Conservation (phyloP, 164 flowering plant genomes). For the Akebia trifoliata region DNA sequence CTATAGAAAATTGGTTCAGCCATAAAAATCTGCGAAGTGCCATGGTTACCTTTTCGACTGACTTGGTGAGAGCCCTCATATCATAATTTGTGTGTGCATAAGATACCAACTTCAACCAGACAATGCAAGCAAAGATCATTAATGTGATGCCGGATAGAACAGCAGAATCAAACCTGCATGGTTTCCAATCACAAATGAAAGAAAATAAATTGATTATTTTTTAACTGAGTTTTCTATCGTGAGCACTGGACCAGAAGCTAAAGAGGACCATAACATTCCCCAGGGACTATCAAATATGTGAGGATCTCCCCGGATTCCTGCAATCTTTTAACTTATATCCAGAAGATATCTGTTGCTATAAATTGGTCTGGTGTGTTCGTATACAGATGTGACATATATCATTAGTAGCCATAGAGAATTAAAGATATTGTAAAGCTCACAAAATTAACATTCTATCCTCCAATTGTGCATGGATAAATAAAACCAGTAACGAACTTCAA, state of each 20-base stretch:
- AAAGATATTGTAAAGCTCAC: neutral
- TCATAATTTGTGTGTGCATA: constrained; percentile 90
- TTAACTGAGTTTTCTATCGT: neutral
- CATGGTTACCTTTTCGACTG: constrained; percentile 54
- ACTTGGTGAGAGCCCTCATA: constrained; percentile 53
- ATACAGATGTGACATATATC: neutral
- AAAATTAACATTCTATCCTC: neutral
- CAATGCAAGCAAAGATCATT: constrained; percentile 82
- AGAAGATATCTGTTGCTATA: too few species aligned
- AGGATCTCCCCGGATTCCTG: too few species aligned
- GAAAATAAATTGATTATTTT: neutral
- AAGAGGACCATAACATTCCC: neutral
- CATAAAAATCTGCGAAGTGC: neutral
- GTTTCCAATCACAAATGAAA: constrained; percentile 6
- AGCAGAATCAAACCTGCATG: constrained; percentile 71
- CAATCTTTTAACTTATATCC: too few species aligned
- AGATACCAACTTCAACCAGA: constrained; percentile 91
- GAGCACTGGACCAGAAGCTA: neutral
- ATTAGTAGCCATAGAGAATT: neutral
- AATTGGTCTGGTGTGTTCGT: neutral
- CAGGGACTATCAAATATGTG: neutral
- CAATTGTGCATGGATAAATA: neutral
- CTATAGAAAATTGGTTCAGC: neutral
- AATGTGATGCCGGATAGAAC: constrained; percentile 70
- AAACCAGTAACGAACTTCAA: neutral